Conservation (phyloP, 2,329 filamentous ascomycete genomes). For the Fusarium globosum region DNA sequence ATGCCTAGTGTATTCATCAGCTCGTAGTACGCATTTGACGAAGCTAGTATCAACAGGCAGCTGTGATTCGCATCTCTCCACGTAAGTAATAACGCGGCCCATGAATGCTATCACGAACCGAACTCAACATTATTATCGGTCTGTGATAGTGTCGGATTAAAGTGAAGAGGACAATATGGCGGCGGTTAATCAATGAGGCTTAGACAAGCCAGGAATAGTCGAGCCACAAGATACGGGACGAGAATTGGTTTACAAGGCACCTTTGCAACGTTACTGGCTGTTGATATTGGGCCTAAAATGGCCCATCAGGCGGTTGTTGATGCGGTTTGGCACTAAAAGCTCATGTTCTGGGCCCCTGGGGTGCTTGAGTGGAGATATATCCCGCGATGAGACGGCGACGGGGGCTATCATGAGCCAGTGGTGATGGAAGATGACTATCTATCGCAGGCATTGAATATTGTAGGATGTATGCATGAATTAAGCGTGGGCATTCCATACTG, state of each 20-base stretch:
- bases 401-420: slow-evolving; percentile 16
- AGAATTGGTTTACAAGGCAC: slow-evolving; percentile 21
- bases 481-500: slow-evolving; percentile 1
- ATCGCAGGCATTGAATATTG: not conserved
- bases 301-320: slow-evolving; percentile 39
- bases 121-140: not conserved
- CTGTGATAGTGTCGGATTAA: not conserved
- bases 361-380: slow-evolving; percentile 29
- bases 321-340: slow-evolving; percentile 32
- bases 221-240: slow-evolving; percentile 27
- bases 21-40: not conserved
- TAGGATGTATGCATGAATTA: slow-evolving; percentile 1
- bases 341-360: slow-evolving; percentile 11
- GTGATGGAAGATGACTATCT: not conserved
- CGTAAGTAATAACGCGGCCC: slow-evolving; percentile 11
- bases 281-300: slow-evolving; percentile 27
- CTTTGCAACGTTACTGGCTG: slow-evolving; percentile 40
- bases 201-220: slow-evolving; percentile 38
- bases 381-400: slow-evolving; percentile 19
- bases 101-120: slow-evolving; percentile 1
- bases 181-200: slow-evolving; percentile 35
- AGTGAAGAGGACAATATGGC: slow-evolving; percentile 4
- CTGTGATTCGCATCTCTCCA: slow-evolving; percentile 15
- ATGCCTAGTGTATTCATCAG: slow-evolving; percentile 28
- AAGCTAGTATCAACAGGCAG: slow-evolving; percentile 15